These are phyloP conservation scores for Exidia glandulosa DNA, from an alignment of 768 basidiomycete genomes.

Conservation along the genomic window DNA sequence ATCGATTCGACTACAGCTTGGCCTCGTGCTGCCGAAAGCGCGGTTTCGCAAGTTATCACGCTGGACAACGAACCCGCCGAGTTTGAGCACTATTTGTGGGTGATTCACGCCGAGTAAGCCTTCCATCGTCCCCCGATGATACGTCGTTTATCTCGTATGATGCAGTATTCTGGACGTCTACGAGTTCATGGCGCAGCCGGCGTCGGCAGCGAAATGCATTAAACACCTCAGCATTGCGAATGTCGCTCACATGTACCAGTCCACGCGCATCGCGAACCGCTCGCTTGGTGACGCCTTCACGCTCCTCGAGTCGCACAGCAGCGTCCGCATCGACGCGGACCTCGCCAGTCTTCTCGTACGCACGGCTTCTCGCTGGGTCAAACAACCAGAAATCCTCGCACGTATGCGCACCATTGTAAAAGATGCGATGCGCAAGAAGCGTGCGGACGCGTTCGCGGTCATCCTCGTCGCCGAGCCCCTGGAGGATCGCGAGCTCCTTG, in stretches of 20 bases:
- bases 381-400: background rate
- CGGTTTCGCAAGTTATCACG: background rate
- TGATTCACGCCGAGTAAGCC: background rate
- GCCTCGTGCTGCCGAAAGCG: no score
- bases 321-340: background rate
- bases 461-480: background rate
- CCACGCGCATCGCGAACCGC: background rate
- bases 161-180: background rate
- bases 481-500: background rate
- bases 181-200: background rate
- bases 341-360: background rate
- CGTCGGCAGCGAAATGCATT: background rate
- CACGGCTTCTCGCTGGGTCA: background rate
- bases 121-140: background rate
- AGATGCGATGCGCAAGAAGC: background rate
- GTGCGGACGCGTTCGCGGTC: background rate
- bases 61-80: background rate
- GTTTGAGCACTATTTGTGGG: background rate
- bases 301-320: background rate
- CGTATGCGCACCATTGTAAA: background rate
- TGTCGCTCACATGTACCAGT: background rate
- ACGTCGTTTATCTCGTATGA: background rate
- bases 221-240: background rate
- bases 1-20: no score
- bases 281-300: background rate